Base-by-base conservation (phyloP, 2,329 filamentous ascomycete species). In the Fusarium miscanthi region DNA sequence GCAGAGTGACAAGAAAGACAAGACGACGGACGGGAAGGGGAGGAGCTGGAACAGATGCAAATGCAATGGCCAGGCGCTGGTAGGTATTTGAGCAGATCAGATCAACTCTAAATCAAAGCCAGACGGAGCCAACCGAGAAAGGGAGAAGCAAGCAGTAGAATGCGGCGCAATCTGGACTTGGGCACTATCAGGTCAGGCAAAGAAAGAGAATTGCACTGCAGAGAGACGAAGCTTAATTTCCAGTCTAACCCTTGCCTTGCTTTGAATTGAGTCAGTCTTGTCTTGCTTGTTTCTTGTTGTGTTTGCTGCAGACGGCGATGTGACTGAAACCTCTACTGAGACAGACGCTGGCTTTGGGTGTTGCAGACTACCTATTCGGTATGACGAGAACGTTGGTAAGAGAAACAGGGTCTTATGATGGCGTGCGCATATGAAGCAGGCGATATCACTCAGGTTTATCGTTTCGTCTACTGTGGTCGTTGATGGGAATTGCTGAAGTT, bases 241-340 rank as follows among this genome's bases (percentile, higher is more conserved):
- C 65, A 45, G 48, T 54, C 52, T 56, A 60, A 45, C 42, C 52
- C 70, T 48, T 56, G 60, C 49, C 65, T 66, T 46, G 59, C 27
- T n/a, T 43, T 25, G n/a, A 31, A 27, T 35, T 54, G 63, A 43
- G 37, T 46, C 46, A 43, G 37, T 46, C 46, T 37, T 35, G 42
- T 52, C 53, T 69, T 59, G 46, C 53, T 69, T 59, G 46, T 57
- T 51, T 56, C 63, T 58, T 49, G 43, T 42, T 69, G 66, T 41
- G 56, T 70, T 63, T 53, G 57, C 66, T 73, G 69, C 67, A 63
- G 62, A 59, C 69, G 69, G 59, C 62, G 62, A 74, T 37, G 23
- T 58, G 48, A 74, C 62, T 75, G 69, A 75, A 59, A 73, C 66
- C 42, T 59, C 31, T 57, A 66, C 66, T 75, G 63, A 73, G 72